These are phyloP conservation scores for Saccharomyces hybrid DNA, from an alignment of 1,139 yeast species.

Conservation along the genomic window DNA sequence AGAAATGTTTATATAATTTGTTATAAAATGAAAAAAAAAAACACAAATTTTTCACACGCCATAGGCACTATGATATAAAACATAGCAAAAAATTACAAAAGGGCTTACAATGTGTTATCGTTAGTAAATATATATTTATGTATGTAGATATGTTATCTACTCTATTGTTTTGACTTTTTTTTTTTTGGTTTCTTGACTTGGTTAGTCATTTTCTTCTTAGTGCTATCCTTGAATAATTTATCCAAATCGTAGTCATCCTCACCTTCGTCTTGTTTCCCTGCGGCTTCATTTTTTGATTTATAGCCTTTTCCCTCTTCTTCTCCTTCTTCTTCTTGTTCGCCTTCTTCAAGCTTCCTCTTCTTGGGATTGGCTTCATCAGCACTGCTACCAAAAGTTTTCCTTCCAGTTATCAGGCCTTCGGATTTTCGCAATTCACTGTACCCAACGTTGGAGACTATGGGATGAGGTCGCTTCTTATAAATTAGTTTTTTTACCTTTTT, in stretches of 20 bases:
- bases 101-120: background rate
- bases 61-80: no score
- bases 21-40: background rate
- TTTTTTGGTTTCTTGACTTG: background rate
- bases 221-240: constrained; percentile 14
- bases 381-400: constrained; percentile 4
- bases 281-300: constrained; percentile 1
- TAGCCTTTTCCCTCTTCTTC: constrained; percentile 5
- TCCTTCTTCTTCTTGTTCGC: background rate
- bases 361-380: constrained; percentile 1
- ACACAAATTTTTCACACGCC: no score
- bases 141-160: background rate
- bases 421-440: constrained; percentile 3
- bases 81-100: background rate
- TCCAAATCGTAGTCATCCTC: constrained; percentile 23
- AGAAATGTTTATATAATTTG: background rate
- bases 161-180: constrained; percentile 1
- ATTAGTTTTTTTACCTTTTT: constrained; percentile 2
- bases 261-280: constrained; percentile 13
- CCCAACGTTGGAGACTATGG: constrained; percentile 5
- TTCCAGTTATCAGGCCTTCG: constrained; percentile 2
- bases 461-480: constrained; percentile 1
- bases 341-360: constrained; percentile 11
- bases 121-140: background rate
- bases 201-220: constrained; percentile 9